A percentile compares a stretch with the other conserved stretches of the same genome.
Evolutionary conservation across 139 green algal species (phyloP).

Genomic region (Chlamydomonas asymmetrica): DNA sequence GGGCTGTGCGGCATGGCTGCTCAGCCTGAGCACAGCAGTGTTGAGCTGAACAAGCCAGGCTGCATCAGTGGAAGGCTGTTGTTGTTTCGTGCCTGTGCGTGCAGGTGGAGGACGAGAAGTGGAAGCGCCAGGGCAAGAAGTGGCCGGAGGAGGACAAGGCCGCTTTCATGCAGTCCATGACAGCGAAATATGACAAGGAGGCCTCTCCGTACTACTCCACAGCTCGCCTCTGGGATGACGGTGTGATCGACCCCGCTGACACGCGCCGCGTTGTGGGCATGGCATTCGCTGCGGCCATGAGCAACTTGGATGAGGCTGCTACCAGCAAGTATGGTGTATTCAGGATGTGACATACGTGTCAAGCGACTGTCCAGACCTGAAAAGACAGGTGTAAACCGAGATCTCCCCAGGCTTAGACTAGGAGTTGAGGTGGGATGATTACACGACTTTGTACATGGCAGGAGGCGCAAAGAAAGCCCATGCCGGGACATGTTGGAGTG

Average conservation of each 20-base stretch:
- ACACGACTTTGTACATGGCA: too few relatives aligned
- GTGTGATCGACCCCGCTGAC: slow-evolving; percentile 88
- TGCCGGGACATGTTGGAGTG: too few relatives aligned
- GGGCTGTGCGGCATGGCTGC: too few relatives aligned
- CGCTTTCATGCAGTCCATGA: slow-evolving; percentile 73
- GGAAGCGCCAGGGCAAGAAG: slow-evolving; percentile 44
- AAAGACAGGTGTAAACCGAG: too few relatives aligned
- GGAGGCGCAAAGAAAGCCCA: too few relatives aligned
- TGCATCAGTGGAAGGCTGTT: not conserved
- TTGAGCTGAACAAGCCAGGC: too few relatives aligned
- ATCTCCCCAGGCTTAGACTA: too few relatives aligned
- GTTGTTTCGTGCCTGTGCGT: not conserved
- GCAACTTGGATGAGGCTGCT: slow-evolving; percentile 15
- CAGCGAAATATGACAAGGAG: slow-evolving; percentile 77
- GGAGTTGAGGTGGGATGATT: too few relatives aligned
- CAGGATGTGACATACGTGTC: slow-evolving; percentile 56
- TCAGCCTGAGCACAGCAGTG: too few relatives aligned
- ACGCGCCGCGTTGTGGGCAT: slow-evolving; percentile 79
- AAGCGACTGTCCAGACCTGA: too few relatives aligned
- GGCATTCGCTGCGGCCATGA: slow-evolving; percentile 61
- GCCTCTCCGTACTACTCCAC: slow-evolving; percentile 72
- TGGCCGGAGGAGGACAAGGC: slow-evolving; percentile 75
- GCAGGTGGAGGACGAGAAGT: slow-evolving; percentile 84
- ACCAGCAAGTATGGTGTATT: slow-evolving; percentile 46
- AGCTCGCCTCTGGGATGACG: slow-evolving; percentile 93